Evolutionary conservation across 2,329 filamentous ascomycete genomes (phyloP).

Genomic region (Coniochaeta sp.): DNA sequence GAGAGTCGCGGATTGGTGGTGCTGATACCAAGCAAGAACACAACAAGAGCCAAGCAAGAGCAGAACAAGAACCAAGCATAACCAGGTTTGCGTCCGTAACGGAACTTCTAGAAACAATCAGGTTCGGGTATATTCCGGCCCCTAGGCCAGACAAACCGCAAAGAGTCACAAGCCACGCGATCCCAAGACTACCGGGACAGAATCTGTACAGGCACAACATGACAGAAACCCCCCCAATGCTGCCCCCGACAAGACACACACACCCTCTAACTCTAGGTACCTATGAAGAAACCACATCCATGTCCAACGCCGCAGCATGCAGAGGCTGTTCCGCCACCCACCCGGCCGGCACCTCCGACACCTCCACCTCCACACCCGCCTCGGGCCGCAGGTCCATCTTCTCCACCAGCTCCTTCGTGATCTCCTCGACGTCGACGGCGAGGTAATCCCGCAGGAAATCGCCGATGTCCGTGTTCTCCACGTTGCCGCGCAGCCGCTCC

Average conservation of each 20-base stretch:
- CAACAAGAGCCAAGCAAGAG: not conserved
- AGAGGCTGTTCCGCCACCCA: constrained; percentile 1
- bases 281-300: not conserved
- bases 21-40: not conserved
- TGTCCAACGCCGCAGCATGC: not conserved
- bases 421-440: constrained; percentile 65
- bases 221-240: not conserved
- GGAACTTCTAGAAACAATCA: not conserved
- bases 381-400: constrained; percentile 29
- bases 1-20: not conserved
- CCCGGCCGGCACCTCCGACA: too few relatives aligned
- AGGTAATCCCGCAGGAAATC: constrained; percentile 75
- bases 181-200: not conserved
- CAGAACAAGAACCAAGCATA: not conserved
- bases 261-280: not conserved
- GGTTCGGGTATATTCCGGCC: not conserved
- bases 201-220: not conserved
- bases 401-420: constrained; percentile 68
- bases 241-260: not conserved
- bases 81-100: not conserved
- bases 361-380: too few relatives aligned
- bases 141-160: too few relatives aligned
- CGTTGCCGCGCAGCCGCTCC: constrained; percentile 67
- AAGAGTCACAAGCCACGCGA: not conserved
- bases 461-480: constrained; percentile 92